Percentiles rank a stretch among this genome's conserved stretches.
These are phyloP conservation scores for Podaxis carcinomalis DNA, from an alignment of 768 basidiomycete genomes.

Conservation along the genomic window DNA sequence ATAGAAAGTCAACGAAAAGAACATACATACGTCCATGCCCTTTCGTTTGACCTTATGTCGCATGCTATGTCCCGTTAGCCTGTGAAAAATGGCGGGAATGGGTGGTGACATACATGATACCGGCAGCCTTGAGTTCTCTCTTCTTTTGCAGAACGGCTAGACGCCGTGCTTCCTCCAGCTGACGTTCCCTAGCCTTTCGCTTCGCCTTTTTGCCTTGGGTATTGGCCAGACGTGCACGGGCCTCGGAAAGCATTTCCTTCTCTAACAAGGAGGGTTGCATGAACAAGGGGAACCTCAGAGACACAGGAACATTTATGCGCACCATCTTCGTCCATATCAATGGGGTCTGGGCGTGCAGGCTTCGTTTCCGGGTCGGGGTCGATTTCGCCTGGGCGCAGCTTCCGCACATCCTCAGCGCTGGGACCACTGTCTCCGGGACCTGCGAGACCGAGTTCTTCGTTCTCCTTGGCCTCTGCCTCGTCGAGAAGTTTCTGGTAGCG, in stretches of 20 bases:
- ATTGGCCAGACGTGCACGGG: conserved; percentile 94
- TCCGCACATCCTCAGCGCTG: conserved; percentile 88
- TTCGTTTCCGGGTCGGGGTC: conserved; percentile 99
- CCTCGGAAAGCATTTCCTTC: conserved; percentile 99
- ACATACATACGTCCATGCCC: conserved; percentile 85
- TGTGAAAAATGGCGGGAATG: not conserved
- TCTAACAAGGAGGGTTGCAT: conserved; percentile 40
- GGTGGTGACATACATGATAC: conserved; percentile 72
- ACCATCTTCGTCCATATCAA: conserved; percentile 99
- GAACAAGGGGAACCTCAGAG: conserved; percentile 3
- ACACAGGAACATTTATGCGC: conserved; percentile 18
- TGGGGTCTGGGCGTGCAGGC: conserved; percentile 96
- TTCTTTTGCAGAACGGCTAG: conserved; percentile 97
- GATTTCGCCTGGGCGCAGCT: conserved; percentile 91
- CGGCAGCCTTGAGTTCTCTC: conserved; percentile 94
- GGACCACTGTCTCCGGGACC: conserved; percentile 83
- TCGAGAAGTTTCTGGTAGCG: conserved; percentile 97
- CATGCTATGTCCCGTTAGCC: conserved; percentile 47
- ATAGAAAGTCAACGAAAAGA: not conserved
- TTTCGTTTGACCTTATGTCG: conserved; percentile 92
- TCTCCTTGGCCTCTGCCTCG: conserved; percentile 95
- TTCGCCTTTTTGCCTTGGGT: conserved; percentile 99
- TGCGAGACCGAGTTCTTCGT: conserved; percentile 87
- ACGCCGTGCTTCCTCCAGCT: conserved; percentile 92
- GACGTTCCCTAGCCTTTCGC: conserved; percentile 95